A percentile compares a stretch with the other conserved stretches of the same genome.
Conservation (phyloP, 192 early-diverging fungal species). For the Helicostylum pulchrum region DNA sequence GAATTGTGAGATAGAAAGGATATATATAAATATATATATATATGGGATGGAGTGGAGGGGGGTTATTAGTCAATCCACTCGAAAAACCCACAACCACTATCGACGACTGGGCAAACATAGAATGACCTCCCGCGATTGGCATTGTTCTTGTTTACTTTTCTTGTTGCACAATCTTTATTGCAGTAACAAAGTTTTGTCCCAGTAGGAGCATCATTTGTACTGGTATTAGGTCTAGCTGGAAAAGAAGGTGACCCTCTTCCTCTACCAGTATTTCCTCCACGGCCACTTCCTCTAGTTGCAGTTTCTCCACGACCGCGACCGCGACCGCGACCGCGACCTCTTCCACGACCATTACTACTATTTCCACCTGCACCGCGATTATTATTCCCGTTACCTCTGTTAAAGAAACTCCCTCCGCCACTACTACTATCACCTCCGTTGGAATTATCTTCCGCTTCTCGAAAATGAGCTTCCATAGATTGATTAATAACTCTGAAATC, state of each 20-base stretch:
- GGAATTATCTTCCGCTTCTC: constrained; percentile 24
- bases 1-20: background rate
- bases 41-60: no score
- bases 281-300: background rate
- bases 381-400: background rate
- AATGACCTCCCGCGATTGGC: constrained; percentile 23
- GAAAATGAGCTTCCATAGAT: constrained; percentile 33
- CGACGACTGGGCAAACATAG: constrained; percentile 29
- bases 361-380: constrained; percentile 10
- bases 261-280: constrained; percentile 6
- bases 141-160: constrained; percentile 19
- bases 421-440: background rate
- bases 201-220: constrained; percentile 4
- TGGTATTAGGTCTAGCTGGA: background rate
- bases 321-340: background rate
- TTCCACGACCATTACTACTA: constrained; percentile 10
- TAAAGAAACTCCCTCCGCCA: background rate
- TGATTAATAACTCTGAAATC: constrained; percentile 50
- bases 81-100: constrained; percentile 21
- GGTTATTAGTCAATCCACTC: constrained; percentile 6
- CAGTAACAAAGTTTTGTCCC: background rate
- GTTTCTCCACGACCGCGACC: constrained; percentile 1
- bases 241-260: background rate
- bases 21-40: no score
- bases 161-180: background rate